Conservation (phyloP, 2,329 filamentous ascomycete genomes). For the Fusarium odoratissimum region DNA sequence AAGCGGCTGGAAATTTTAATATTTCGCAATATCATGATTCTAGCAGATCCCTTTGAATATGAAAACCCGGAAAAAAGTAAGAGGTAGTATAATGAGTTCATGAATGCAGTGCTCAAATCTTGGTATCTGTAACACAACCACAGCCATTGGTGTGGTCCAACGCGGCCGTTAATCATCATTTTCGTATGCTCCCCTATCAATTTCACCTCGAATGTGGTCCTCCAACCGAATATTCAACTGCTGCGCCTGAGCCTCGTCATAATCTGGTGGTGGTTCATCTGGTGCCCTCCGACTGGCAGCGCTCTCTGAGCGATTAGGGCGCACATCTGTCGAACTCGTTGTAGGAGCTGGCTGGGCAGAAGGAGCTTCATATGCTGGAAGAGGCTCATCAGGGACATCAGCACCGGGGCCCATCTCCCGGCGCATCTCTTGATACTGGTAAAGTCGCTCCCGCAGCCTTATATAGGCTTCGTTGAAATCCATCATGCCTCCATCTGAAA, state of each 20-base stretch:
- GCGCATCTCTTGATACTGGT: conserved; percentile 82
- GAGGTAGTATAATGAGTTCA: conserved; percentile 34
- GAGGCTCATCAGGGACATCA: conserved; percentile 82
- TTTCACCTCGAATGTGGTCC: conserved; percentile 78
- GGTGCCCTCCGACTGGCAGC: conserved; percentile 59
- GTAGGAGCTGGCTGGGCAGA: conserved; percentile 48
- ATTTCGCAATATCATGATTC: conserved; percentile 6
- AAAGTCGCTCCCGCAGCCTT: conserved; percentile 83
- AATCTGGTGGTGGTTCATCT: conserved; percentile 86
- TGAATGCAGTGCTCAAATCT: conserved; percentile 38
- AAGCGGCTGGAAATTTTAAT: not conserved
- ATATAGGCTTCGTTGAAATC: conserved; percentile 89
- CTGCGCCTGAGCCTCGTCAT: conserved; percentile 89
- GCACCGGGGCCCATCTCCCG: conserved; percentile 73
- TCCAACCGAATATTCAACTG: conserved; percentile 69
- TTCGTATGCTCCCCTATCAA: conserved; percentile 66
- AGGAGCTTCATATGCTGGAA: conserved; percentile 85
- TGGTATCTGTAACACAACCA: conserved; percentile 40
- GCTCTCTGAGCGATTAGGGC: conserved; percentile 51
- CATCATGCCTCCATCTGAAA: conserved; percentile 95
- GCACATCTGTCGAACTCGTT: conserved; percentile 38
- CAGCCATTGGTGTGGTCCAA: conserved; percentile 30
- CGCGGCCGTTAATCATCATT: conserved; percentile 42
- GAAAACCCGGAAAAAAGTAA: conserved; percentile 10
- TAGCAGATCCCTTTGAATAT: conserved; percentile 28